Percentiles rank a stretch among this genome's conserved stretches.
These are phyloP conservation scores for Amborella trichopoda DNA, from an alignment of 164 flowering plant species.

Conservation along the genomic window DNA sequence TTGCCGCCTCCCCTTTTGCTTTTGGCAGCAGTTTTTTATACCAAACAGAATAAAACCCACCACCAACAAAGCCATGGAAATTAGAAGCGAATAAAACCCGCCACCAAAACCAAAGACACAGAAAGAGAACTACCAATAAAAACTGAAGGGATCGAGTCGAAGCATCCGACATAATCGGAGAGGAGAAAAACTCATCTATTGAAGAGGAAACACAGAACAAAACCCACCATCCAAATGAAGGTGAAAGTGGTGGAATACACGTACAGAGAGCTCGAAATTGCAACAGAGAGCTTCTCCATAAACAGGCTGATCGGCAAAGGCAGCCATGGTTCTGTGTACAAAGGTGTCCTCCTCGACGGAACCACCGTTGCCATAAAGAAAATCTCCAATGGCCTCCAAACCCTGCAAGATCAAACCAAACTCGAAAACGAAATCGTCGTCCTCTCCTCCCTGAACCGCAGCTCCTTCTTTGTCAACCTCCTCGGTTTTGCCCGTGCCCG, in stretches of 20 bases:
- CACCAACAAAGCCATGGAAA: too few relatives aligned
- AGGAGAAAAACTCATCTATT: too few relatives aligned
- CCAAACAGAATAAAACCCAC: too few relatives aligned
- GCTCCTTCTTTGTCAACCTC: constrained; percentile 23
- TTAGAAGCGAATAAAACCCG: too few relatives aligned
- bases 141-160: too few relatives aligned
- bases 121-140: too few relatives aligned
- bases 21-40: too few relatives aligned
- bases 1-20: too few relatives aligned
- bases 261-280: constrained; percentile 32
- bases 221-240: too few relatives aligned
- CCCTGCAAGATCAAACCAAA: constrained; percentile 31
- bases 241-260: constrained; percentile 11
- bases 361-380: constrained; percentile 37
- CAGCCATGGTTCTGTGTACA: constrained; percentile 68
- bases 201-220: too few relatives aligned
- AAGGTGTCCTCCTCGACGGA: constrained; percentile 26
- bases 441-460: constrained; percentile 25
- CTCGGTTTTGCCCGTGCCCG: constrained; percentile 27
- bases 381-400: constrained; percentile 22
- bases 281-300: constrained; percentile 44
- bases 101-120: too few relatives aligned
- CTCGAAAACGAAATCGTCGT: constrained; percentile 42
- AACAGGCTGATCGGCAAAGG: constrained; percentile 56
- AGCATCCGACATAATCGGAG: too few relatives aligned